Evolutionary conservation across 2,329 filamentous ascomycete species (phyloP).

Genomic region (Tolypocladium ovalisporum): DNA sequence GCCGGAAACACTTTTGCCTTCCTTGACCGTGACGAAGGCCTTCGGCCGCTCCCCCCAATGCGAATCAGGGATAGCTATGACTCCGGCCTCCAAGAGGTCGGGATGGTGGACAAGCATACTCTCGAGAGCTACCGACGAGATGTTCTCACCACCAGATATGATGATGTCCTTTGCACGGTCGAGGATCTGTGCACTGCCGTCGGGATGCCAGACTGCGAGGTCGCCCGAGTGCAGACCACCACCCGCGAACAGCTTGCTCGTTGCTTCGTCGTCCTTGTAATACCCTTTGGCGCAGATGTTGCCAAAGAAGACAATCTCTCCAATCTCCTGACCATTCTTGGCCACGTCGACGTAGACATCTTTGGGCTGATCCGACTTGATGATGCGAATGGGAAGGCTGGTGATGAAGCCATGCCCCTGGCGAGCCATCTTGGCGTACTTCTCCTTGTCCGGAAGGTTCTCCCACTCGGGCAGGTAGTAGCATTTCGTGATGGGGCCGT

Average conservation of each 20-base stretch:
- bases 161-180: slow-evolving; percentile 97
- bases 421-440: slow-evolving; percentile 81
- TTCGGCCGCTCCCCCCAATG: slow-evolving; percentile 97
- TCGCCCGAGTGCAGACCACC: slow-evolving; percentile 85
- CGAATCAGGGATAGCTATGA: slow-evolving; percentile 75
- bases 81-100: slow-evolving; percentile 80
- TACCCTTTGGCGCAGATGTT: slow-evolving; percentile 92
- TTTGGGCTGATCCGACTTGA: slow-evolving; percentile 66
- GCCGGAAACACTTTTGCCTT: slow-evolving; percentile 35
- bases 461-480: slow-evolving; percentile 85
- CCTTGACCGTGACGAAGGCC: slow-evolving; percentile 76
- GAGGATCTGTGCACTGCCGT: slow-evolving; percentile 83
- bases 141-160: slow-evolving; percentile 95
- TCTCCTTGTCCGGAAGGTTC: slow-evolving; percentile 58
- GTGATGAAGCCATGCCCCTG: slow-evolving; percentile 90
- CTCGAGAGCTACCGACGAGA: slow-evolving; percentile 87
- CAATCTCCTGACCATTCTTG: slow-evolving; percentile 37
- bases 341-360: slow-evolving; percentile 37
- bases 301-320: slow-evolving; percentile 66
- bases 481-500: slow-evolving; percentile 90
- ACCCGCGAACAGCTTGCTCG: slow-evolving; percentile 75
- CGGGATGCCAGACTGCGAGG: slow-evolving; percentile 83
- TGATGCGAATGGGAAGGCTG: slow-evolving; percentile 67
- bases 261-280: slow-evolving; percentile 81
- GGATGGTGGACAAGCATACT: slow-evolving; percentile 82